A percentile compares a stretch with the other conserved stretches of the same genome.
Conservation (phyloP, 75 land plant genomes). For the Selaginella moellendorffii region DNA sequence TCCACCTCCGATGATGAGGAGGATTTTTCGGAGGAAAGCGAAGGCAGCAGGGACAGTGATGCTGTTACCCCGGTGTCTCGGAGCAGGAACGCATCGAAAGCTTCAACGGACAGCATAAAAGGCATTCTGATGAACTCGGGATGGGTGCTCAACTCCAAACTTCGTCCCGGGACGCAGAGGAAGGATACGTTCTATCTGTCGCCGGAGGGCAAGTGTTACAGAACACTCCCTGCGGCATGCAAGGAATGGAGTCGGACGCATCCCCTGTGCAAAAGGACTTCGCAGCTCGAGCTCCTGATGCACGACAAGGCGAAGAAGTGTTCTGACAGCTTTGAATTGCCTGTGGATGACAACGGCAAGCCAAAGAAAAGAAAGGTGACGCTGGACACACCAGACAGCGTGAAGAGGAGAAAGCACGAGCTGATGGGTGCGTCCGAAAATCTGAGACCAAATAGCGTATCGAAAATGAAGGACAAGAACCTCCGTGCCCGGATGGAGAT, state of each 20-base stretch:
- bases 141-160: background rate
- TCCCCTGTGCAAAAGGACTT: background rate
- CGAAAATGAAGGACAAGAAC: background rate
- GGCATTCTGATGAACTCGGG: background rate
- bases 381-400: too few relatives aligned
- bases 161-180: background rate
- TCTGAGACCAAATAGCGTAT: background rate
- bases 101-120: background rate
- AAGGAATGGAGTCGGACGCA: slow-evolving; percentile 5
- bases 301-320: slow-evolving; percentile 1
- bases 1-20: too few relatives aligned
- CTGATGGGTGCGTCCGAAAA: too few relatives aligned
- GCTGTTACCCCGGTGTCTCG: too few relatives aligned
- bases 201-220: slow-evolving; percentile 17
- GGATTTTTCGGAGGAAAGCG: too few relatives aligned
- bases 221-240: slow-evolving; percentile 32
- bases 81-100: too few relatives aligned
- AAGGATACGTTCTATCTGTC: background rate
- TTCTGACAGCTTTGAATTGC: background rate
- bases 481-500: slow-evolving; percentile 17
- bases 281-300: background rate
- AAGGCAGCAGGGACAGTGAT: too few relatives aligned
- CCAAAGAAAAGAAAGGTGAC: too few relatives aligned
- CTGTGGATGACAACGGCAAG: slow-evolving; percentile 3
- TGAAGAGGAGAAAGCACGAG: background rate